phyloP scores from a whole-genome alignment of 176 grass and related monocot genomes.

The sorghum (Sorghum bicolor) region Sorghum_bicolor_NCBIv3 NC_012876.2:65266501-65267000 shows the following conservation, averaged over 20 bases:
- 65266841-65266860: not conserved
- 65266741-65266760: slow-evolving; percentile 4
- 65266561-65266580: not conserved
- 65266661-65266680: not conserved
- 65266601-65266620: not conserved
- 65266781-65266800: slow-evolving; percentile 5
- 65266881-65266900: not conserved
- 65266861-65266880: slow-evolving; percentile 9
- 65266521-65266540: not conserved
- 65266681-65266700: not conserved
- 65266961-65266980: not conserved
- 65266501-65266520: not conserved
- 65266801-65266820: not conserved
- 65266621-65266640: slow-evolving; percentile 12
- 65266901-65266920: not conserved
- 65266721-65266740: not conserved
- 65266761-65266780: not conserved
- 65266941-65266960: not conserved
- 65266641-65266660: not conserved
- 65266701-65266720: slow-evolving; percentile 6
- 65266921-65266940: not conserved
- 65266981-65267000: not conserved
- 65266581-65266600: not conserved
- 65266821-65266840: not conserved
- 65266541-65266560: not conserved